Percentiles rank a stretch among this genome's conserved stretches.
Evolutionary conservation across 768 basidiomycete genomes (phyloP).

Genomic region (Phylloporus sp.): DNA sequence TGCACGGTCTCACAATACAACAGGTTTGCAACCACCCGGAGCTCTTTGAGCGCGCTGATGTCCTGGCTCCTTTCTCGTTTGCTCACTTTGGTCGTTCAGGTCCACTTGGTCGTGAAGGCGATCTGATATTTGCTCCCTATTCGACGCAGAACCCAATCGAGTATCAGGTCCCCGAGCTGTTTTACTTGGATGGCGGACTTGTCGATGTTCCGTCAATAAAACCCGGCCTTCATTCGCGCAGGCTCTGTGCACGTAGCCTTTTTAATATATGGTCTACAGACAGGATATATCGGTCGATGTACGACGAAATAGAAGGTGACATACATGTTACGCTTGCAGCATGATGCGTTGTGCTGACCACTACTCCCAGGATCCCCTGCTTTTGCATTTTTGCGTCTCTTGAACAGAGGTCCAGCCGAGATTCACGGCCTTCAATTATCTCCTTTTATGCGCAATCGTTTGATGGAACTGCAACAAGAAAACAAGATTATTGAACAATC

Average conservation of each 20-base stretch:
- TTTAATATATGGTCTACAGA: slow-evolving; percentile 91
- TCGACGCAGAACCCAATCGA: slow-evolving; percentile 87
- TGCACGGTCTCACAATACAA: slow-evolving; percentile 4
- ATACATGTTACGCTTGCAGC: slow-evolving; percentile 11
- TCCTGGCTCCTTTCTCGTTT: slow-evolving; percentile 90
- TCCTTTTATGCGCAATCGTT: slow-evolving; percentile 54
- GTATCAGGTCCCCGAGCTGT: slow-evolving; percentile 64
- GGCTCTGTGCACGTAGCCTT: slow-evolving; percentile 55
- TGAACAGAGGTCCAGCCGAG: slow-evolving; percentile 61
- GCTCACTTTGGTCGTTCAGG: slow-evolving; percentile 77
- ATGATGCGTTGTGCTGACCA: not conserved
- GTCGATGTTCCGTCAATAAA: slow-evolving; percentile 58
- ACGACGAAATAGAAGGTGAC: slow-evolving; percentile 51
- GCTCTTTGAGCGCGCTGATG: slow-evolving; percentile 95
- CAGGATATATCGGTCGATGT: slow-evolving; percentile 68
- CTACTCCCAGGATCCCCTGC: slow-evolving; percentile 42
- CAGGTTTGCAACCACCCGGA: slow-evolving; percentile 98
- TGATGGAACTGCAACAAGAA: slow-evolving; percentile 49
- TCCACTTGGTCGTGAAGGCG: slow-evolving; percentile 83
- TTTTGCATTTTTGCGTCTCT: slow-evolving; percentile 78
- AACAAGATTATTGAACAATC: slow-evolving; percentile 36
- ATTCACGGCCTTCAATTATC: slow-evolving; percentile 57
- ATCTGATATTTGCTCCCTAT: slow-evolving; percentile 76
- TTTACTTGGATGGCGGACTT: slow-evolving; percentile 77
- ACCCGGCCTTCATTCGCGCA: slow-evolving; percentile 46